Base-by-base conservation (phyloP, 2,329 filamentous ascomycete genomes). In the Paracoccidioides brasiliensis region DNA sequence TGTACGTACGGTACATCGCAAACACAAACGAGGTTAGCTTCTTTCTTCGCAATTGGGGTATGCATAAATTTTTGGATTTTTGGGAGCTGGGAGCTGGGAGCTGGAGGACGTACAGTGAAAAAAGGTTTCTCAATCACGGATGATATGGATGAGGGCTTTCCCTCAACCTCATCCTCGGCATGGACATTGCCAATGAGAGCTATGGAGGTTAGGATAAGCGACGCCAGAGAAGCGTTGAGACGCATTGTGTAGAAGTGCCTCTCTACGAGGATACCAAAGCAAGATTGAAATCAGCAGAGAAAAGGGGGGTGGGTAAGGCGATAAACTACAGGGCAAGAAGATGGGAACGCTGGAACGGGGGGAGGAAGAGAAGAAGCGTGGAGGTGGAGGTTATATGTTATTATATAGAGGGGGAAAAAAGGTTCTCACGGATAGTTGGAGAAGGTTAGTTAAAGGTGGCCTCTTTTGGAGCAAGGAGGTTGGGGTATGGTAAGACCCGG, bases 161-260 rank as follows among this genome's bases (percentile, higher is more conserved):
- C 76, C 62, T 86, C 82, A 61, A 86, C 85, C 61, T 83, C 81
- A 62, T 82, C 79, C 67, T 84, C 84, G 63, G 82, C 81, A 70
- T 83, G 80, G 63, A 84, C 85, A 68, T 86, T 70, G 64, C 76
- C 74, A 65, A 77, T 73, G 63, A 89, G 73, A 66, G 86, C 82
- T 67, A 87, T 86, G 70, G 88, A 80, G 66, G 80, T 85, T 68
- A 86, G 78, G 66, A 82, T 72, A 63, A 79, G 80, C 63, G 86
- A 82, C 63, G 85, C 85, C 66, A 89, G 81, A 68, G 86, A 82
- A 71, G 86, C 78, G 76, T 86, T 85, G 75, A 95, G 83, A 82
- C 86, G 88, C 89, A 95, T 94, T 69, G 68, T 83, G 79, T 67
- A 60, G 35, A 52, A 60, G 59, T 50, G 63, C 62, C 61, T 61